Conservation (phyloP, 352 stramenopile species). For the Globisporangium nagaii region DNA sequence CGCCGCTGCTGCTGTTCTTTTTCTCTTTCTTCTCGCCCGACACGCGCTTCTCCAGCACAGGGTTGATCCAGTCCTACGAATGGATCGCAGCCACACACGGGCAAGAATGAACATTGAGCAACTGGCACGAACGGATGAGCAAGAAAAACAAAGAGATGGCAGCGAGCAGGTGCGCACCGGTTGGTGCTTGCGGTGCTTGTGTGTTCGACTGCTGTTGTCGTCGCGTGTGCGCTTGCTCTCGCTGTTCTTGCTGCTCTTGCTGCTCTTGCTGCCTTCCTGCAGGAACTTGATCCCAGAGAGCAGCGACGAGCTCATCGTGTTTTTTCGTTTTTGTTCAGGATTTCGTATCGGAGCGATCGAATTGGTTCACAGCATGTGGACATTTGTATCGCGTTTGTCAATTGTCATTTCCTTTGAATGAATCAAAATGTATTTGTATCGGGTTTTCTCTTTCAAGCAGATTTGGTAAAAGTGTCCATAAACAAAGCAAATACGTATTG, state of each 20-base stretch:
- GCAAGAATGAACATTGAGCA: background rate
- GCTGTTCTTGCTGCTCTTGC: constrained; percentile 16
- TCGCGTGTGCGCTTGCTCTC: constrained; percentile 7
- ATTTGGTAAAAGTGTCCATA: no score
- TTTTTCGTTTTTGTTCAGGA: no score
- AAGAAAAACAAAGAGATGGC: background rate
- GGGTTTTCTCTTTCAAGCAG: no score
- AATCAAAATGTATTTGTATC: no score
- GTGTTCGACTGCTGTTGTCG: constrained; percentile 11
- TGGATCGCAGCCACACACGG: no score
- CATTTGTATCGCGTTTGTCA: no score
- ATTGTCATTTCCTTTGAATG: no score
- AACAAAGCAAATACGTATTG: no score
- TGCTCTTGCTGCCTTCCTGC: constrained; percentile 20
- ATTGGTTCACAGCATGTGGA: no score
- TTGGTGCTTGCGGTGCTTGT: constrained; percentile 14
- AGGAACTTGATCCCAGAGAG: constrained; percentile 73
- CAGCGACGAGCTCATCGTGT: constrained; percentile 42
- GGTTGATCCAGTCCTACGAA: constrained; percentile 37
- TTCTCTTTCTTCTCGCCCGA: constrained; percentile 18
- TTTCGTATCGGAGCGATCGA: no score
- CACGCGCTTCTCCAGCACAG: constrained; percentile 31
- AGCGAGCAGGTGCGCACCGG: constrained; percentile 9
- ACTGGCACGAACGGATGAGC: background rate
- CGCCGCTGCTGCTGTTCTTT: constrained; percentile 7